Evolutionary conservation across 257 asterid species (phyloP).

Genomic region (Solanum neorickii): DNA sequence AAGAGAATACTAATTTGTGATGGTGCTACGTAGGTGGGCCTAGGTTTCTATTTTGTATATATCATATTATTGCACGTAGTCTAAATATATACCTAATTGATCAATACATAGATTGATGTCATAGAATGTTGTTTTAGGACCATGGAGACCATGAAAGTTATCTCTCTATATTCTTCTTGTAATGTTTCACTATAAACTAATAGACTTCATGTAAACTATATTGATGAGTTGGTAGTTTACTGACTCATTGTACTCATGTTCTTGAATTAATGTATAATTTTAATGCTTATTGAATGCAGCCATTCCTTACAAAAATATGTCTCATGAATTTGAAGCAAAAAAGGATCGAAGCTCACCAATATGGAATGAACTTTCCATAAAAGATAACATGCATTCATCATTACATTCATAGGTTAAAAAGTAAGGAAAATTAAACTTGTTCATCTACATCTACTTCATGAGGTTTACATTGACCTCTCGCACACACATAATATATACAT

Average conservation of each 20-base stretch:
- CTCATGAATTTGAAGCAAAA: neutral
- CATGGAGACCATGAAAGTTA: neutral
- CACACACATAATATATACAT: too few species aligned
- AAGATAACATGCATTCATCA: too few species aligned
- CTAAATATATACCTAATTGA: neutral
- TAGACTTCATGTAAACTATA: neutral
- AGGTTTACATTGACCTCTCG: too few species aligned
- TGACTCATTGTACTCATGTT: neutral
- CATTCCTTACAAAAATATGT: neutral
- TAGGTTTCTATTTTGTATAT: too few species aligned
- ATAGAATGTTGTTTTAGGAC: neutral
- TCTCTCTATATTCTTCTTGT: neutral
- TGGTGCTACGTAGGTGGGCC: too few species aligned
- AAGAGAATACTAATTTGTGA: too few species aligned
- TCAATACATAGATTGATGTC: neutral
- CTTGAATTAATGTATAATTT: too few species aligned
- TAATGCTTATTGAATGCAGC: neutral
- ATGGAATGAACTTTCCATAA: neutral
- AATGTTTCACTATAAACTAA: too few species aligned
- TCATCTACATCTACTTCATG: too few species aligned
- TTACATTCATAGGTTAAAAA: too few species aligned
- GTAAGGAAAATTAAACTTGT: too few species aligned
- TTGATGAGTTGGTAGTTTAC: neutral
- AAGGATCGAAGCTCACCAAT: neutral
- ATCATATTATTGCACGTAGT: too few species aligned